phyloP scores from a whole-genome alignment of 306 rosid genomes.

The Trifolium pratense region DNA sequence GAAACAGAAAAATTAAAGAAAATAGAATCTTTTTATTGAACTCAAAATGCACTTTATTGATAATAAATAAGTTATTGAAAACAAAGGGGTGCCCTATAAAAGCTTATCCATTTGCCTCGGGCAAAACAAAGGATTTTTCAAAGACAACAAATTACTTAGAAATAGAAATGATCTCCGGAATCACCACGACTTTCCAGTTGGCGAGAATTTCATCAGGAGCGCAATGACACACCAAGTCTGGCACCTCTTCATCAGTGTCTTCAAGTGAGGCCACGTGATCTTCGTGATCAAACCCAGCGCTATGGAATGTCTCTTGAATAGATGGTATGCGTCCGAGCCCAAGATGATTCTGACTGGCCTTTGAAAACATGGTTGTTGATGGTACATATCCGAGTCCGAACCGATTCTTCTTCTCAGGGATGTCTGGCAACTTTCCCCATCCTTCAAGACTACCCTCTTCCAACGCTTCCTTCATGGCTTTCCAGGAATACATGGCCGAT shows the following conservation, averaged over 20 bases:
- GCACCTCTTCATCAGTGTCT: not conserved
- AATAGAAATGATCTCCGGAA: not conserved
- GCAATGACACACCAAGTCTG: not conserved
- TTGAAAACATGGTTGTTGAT: fast-evolving
- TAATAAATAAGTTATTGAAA: too few species aligned
- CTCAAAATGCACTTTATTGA: too few species aligned
- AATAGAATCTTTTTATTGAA: too few species aligned
- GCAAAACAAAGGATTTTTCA: too few species aligned
- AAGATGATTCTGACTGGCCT: too few species aligned
- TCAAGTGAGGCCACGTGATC: not conserved
- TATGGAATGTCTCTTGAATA: too few species aligned
- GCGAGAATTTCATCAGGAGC: not conserved
- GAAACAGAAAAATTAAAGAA: too few species aligned
- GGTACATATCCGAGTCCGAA: not conserved
- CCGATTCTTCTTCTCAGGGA: too few species aligned
- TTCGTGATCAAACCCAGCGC: too few species aligned
- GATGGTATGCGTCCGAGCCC: not conserved
- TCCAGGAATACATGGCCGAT: not conserved
- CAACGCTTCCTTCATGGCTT: not conserved
- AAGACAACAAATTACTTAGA: too few species aligned
- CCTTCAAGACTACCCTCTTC: not conserved
- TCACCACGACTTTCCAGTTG: not conserved
- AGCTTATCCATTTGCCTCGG: too few species aligned
- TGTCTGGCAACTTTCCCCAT: not conserved
- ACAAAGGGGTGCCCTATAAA: too few species aligned